Base-by-base conservation (phyloP, 805 yeast species). In the Myxozyma monticola region DNA sequence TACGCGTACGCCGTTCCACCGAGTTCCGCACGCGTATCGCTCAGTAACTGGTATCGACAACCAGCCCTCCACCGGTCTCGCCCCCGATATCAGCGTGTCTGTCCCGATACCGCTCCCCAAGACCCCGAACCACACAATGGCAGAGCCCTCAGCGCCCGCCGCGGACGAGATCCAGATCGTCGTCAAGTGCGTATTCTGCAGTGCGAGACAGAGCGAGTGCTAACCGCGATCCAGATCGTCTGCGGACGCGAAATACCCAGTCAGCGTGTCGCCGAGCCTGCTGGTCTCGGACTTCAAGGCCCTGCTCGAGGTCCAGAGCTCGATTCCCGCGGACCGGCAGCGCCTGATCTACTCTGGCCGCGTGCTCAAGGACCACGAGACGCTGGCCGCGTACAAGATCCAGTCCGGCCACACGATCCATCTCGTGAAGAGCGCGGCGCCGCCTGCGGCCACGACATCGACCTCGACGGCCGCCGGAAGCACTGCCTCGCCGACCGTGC, bases 271-370 rank as follows among this genome's bases (percentile, higher is more conserved):
- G 17, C 67, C 80, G 0, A 58, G 76, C 14, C 66, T 75, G 38
- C 80, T 90, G 1, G 81, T 91, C 29, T 71, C 73, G 20, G 85
- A 83, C 54, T 75, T 91, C 59, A 91, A 91, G 69, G 76, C 75
- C 31, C 73, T 73, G 58, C 74, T 91, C 44, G 82, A 82, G 22
- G 71, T 73, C 18, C 77, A 74, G 51, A 70, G 89, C 4, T 83
- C 79, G 20, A 74, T 89, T 37, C 84, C 95, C 4, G 81, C 79
- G 1, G 84, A 76, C n/a, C 79, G 84, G 54, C 98, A 90, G 70
- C 77, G 98, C 51, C 76, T 91, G 65, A 90, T 91, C 64, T 91
- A 86, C 71, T 86, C 96, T 2, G 99, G 99, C 35, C 84, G 91
- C 60, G 96, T 93, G 29, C 77, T 91, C 64, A 90, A 90, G 68